Percentiles rank a stretch among this genome's conserved stretches.
These are phyloP conservation scores for Lactarius hengduanensis DNA, from an alignment of 768 basidiomycete genomes.

Conservation along the genomic window DNA sequence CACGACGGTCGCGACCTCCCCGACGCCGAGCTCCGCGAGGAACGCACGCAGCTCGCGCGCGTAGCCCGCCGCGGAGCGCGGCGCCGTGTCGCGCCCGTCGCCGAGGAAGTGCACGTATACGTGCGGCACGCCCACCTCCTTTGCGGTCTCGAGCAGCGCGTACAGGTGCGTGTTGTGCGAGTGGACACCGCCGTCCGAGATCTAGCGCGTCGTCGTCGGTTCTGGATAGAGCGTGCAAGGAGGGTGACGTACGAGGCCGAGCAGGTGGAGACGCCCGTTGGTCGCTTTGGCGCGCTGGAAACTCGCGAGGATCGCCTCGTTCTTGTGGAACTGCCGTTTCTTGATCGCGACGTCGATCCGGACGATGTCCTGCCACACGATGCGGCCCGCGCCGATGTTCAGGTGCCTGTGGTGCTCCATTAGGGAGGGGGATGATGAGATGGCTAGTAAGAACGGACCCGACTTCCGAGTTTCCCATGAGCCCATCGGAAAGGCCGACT, in stretches of 20 bases:
- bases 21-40: slow-evolving; percentile 71
- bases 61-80: slow-evolving; percentile 77
- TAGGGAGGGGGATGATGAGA: not conserved
- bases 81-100: slow-evolving; percentile 93
- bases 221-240: slow-evolving; percentile 1
- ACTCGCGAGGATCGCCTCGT: slow-evolving; percentile 65
- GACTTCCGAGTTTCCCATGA: slow-evolving; percentile 98
- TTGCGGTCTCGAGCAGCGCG: slow-evolving; percentile 88
- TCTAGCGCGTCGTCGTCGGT: slow-evolving; percentile 40
- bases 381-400: slow-evolving; percentile 91
- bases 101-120: slow-evolving; percentile 93
- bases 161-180: slow-evolving; percentile 90
- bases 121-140: slow-evolving; percentile 78
- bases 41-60: slow-evolving; percentile 75
- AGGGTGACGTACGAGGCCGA: slow-evolving; percentile 67
- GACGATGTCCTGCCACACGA: slow-evolving; percentile 98
- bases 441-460: slow-evolving; percentile 57
- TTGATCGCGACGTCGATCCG: slow-evolving; percentile 91
- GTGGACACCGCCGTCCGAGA: slow-evolving; percentile 97
- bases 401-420: slow-evolving; percentile 59
- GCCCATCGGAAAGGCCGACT: slow-evolving; percentile 87
- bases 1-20: slow-evolving; percentile 79
- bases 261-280: slow-evolving; percentile 82
- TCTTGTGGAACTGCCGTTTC: slow-evolving; percentile 83
- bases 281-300: slow-evolving; percentile 78